Base-by-base conservation (phyloP, 148 eudicot genomes). In the Silene conica region DNA sequence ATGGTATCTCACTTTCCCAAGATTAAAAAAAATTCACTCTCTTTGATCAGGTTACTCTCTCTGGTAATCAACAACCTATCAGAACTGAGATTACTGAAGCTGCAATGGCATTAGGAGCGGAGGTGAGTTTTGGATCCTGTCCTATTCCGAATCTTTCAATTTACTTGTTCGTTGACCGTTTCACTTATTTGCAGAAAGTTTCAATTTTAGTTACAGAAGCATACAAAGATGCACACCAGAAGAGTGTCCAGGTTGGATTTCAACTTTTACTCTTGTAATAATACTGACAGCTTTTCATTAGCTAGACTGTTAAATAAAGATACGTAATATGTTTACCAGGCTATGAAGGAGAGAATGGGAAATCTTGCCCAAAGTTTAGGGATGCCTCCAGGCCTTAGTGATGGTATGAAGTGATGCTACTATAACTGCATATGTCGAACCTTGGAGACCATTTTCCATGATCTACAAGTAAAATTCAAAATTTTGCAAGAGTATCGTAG, bases 61-160 rank as follows among this genome's bases (percentile, higher is more conserved):
- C 98, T 41, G 98, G 98, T 14, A 93, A 91, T 78, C 97, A 91
- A 82, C 97, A 91, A 81, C 98, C 98, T 55, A 72, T 93, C 58
- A 90, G 98, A 48, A 91, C 89, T 65, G 98, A 93, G 82, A 93
- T 93, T 67, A 93, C 98, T 28, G 98, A 93, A 81, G 93, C 98
- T 81, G 98, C 98, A 62, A 87, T 91, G 95, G 92, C 84, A 58
- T 76, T 93, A 71, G 98, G 98, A 65, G 81, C 97, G 18, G 98
- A 88, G 75, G 97, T 90, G 72, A 83, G 86, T 64, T 50, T 15
- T 60, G 19, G 43, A 38, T 38, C 6, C 19, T 12, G 1, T 19
- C 1, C 22, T 70, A 10, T 19, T 59, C 13, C 1, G 1, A 12
- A 62, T 63, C 63, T n/a, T 62, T 57, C 3, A 3, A 1, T 8